Evolutionary conservation across 2,329 filamentous ascomycete genomes (phyloP), one percentile per base, ranked within the genome.

Genomic region (Emergomyces orientalis): DNA sequence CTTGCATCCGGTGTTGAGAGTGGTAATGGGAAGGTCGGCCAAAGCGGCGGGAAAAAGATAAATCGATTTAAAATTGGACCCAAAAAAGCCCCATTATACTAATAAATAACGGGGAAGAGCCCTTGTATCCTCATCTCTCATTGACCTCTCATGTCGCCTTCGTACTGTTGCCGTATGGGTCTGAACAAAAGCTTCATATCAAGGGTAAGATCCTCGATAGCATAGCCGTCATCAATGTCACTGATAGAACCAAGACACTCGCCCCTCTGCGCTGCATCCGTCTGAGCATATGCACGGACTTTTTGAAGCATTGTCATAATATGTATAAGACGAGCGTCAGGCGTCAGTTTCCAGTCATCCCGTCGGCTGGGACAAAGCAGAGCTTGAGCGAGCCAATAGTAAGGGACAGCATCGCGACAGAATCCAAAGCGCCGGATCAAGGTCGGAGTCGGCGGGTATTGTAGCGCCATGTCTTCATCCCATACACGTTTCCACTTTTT

Each of bases 181-280:
- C 81, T 84, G 73, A 90, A 90, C 59, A 91, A 79, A 68, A 86
- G 80, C 70, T 85, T 84, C 86, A 90, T 88, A 74, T 90, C 84
- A 65, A 90, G 78, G 8, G 85, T 88, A 67, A 88, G 78, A 71
- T 88, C 82, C 66, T 79, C 78, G 49, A 84, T 77, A 7, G 85
- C 87, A 71, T 86, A 90, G 63, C 83, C 81, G 66, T 86, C 83
- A 70, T 88, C 85, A 65, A 90, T 87, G 62, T 87, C 83, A 66
- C 83, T 85, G 34, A 90, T 81, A 39, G 86, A 88, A 66, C 87
- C 87, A 63, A 87, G 76, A 67, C 88, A 85, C 68, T 88, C 84
- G 30, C 87, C 87, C 67, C 85, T 81, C 56, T 82, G 80, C 47
- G 81, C 81, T n/a, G 83, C 84, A 68, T 89, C 87, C 27, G 83